These are phyloP conservation scores for Aspergillus sp. DNA, from an alignment of 2,329 filamentous ascomycete species.

Conservation along the genomic window DNA sequence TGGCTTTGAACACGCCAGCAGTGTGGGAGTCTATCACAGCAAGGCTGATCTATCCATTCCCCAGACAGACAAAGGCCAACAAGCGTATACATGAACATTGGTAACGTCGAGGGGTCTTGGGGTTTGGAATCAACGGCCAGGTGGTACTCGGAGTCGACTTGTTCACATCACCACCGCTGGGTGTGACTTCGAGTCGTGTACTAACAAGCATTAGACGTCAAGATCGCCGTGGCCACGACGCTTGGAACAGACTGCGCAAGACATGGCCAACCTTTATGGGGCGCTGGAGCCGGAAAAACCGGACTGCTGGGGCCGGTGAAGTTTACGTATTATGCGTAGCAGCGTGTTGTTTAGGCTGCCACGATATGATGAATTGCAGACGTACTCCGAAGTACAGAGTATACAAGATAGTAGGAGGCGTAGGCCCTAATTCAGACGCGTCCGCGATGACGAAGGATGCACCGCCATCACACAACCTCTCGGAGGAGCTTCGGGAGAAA, in stretches of 20 bases:
- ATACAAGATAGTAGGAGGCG: too few species aligned
- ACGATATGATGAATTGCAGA: too few species aligned
- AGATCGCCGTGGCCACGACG: constrained; percentile 5
- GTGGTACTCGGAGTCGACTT: background rate
- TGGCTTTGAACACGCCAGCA: background rate
- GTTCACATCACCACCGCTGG: background rate
- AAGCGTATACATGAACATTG: background rate
- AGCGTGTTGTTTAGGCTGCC: too few species aligned
- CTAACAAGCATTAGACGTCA: background rate
- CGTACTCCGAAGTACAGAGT: too few species aligned
- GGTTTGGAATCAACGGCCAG: background rate
- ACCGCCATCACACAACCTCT: too few species aligned
- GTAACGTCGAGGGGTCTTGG: background rate
- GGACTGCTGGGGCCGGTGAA: background rate
- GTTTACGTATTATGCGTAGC: background rate
- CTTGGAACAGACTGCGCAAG: constrained; percentile 9
- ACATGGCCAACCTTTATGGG: background rate
- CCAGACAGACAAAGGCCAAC: background rate
- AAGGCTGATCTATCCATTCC: background rate
- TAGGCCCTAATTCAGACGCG: too few species aligned
- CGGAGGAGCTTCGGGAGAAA: too few species aligned
- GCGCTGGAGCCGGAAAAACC: background rate
- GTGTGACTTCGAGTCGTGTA: background rate
- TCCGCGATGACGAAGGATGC: too few species aligned
- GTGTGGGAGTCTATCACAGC: background rate